Evolutionary conservation across 1,284 basidiomycete species (phyloP).

Genomic region (Ceratobasidium sp.): DNA sequence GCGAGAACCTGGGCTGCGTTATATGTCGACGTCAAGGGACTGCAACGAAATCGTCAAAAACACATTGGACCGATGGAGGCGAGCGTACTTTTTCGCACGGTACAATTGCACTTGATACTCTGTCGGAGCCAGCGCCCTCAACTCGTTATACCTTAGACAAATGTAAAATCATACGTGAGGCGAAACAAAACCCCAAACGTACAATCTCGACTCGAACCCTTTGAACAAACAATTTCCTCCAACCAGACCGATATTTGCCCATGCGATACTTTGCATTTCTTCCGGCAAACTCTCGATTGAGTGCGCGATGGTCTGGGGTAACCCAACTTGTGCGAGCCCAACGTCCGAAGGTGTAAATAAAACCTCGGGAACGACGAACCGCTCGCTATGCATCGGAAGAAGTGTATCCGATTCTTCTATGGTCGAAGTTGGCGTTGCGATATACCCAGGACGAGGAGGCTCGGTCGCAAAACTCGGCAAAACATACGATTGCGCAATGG

Average conservation of each 20-base stretch:
- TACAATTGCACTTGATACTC: slow-evolving; percentile 76
- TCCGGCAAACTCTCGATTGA: slow-evolving; percentile 76
- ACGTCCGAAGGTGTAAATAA: slow-evolving; percentile 89
- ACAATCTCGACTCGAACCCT: slow-evolving; percentile 79
- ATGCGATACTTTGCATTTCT: slow-evolving; percentile 88
- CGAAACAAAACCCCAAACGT: slow-evolving; percentile 46
- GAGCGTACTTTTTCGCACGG: slow-evolving; percentile 72
- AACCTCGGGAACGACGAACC: slow-evolving; percentile 87
- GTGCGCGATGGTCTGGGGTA: slow-evolving; percentile 75
- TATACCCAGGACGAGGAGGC: slow-evolving; percentile 62
- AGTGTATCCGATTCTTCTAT: slow-evolving; percentile 64
- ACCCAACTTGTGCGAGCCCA: slow-evolving; percentile 80
- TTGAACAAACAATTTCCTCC: slow-evolving; percentile 82
- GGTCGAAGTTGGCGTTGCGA: slow-evolving; percentile 59
- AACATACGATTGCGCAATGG: slow-evolving; percentile 85
- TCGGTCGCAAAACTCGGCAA: slow-evolving; percentile 85
- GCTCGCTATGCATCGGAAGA: slow-evolving; percentile 85
- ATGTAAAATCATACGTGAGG: slow-evolving; percentile 51
- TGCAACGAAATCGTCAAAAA: slow-evolving; percentile 46
- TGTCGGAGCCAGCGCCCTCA: slow-evolving; percentile 78
- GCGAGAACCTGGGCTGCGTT: slow-evolving; percentile 69
- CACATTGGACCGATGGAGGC: slow-evolving; percentile 31
- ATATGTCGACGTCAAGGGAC: slow-evolving; percentile 78
- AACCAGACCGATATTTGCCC: slow-evolving; percentile 89
- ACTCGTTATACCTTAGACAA: slow-evolving; percentile 57